These are phyloP conservation scores for Manihot esculenta DNA, from an alignment of 441 rosid genomes.

Conservation along the genomic window DNA sequence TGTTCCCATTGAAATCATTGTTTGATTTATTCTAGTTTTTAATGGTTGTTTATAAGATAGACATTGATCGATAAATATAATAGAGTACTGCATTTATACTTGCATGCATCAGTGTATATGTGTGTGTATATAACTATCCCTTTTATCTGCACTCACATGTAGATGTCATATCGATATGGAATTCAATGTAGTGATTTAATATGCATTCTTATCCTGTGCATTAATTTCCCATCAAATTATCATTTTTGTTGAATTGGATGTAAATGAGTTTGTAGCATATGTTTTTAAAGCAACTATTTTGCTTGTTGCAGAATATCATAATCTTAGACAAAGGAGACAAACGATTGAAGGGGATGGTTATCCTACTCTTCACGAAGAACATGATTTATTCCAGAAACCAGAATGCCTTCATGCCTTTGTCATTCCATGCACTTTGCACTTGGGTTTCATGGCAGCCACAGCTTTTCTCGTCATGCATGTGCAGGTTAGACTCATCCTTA, in stretches of 20 bases:
- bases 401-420: constrained; percentile 48
- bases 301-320: constrained; percentile 41
- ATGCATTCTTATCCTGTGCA: background rate
- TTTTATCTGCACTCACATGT: background rate
- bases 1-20: background rate
- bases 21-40: background rate
- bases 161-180: constrained; percentile 1
- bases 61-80: background rate
- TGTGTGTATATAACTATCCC: background rate
- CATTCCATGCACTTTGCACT: constrained; percentile 66
- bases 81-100: background rate
- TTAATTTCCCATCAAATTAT: background rate
- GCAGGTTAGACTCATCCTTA: constrained; percentile 49
- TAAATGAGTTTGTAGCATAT: background rate
- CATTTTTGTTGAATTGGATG: background rate
- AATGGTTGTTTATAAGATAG: background rate
- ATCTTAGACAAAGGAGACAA: constrained; percentile 58
- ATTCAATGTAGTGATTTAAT: constrained; percentile 9
- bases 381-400: constrained; percentile 30
- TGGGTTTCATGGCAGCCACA: constrained; percentile 70
- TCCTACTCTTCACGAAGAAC: constrained; percentile 20
- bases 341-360: constrained; percentile 28
- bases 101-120: background rate
- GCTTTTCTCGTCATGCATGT: constrained; percentile 88
- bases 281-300: constrained; percentile 6